Conservation (phyloP, 768 basidiomycete species). For the Mycena rebaudengoi region DNA sequence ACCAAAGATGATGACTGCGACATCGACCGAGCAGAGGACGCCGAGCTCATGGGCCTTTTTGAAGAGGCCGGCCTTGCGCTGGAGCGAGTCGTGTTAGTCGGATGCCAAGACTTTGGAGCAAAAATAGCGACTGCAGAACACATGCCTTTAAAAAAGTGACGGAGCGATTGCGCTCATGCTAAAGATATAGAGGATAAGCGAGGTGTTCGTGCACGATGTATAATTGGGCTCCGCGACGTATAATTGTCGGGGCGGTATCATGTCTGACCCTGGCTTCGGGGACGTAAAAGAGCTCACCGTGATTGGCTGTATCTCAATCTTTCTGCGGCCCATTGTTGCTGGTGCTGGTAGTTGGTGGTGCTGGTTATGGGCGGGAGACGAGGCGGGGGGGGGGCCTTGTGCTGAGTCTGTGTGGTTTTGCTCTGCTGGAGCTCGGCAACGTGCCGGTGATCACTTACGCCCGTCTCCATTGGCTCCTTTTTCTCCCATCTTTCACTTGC, state of each 20-base stretch:
- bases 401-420: conserved; percentile 9
- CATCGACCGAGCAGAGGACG: conserved; percentile 89
- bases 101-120: conserved; percentile 57
- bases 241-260: conserved; percentile 16
- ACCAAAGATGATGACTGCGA: conserved; percentile 88
- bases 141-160: conserved; percentile 87
- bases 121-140: conserved; percentile 61
- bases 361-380: background rate
- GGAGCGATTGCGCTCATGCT: conserved; percentile 92
- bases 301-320: conserved; percentile 86
- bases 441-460: conserved; percentile 11
- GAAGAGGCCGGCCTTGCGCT: conserved; percentile 92
- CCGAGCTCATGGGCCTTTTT: conserved; percentile 92
- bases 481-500: background rate
- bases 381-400: background rate
- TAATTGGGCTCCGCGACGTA: conserved; percentile 36
- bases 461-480: conserved; percentile 18
- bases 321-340: conserved; percentile 70
- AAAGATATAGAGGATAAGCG: conserved; percentile 49
- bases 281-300: conserved; percentile 56
- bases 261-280: conserved; percentile 23
- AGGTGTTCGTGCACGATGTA: conserved; percentile 35
- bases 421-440: conserved; percentile 17
- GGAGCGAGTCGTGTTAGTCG: conserved; percentile 44
- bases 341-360: background rate